A percentile compares a stretch with the other conserved stretches of the same genome.
phyloP scores from a whole-genome alignment of 495 filamentous ascomycete species.

The Endocarpon pusillum region DNA sequence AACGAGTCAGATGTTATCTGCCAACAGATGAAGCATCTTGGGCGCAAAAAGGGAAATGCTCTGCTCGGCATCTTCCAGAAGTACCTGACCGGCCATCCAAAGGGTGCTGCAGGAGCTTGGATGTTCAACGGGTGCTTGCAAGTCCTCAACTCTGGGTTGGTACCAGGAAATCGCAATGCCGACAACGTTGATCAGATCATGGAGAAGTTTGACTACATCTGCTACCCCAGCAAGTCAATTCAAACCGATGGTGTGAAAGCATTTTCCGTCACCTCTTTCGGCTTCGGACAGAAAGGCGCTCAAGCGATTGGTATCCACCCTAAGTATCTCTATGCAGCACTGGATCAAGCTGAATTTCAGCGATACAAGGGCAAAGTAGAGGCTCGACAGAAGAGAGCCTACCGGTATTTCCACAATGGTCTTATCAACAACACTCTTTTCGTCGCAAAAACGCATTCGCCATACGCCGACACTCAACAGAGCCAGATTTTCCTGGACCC shows the following conservation, averaged over 20 bases:
- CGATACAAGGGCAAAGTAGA: constrained; percentile 76
- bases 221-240: constrained; percentile 86
- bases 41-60: constrained; percentile 88
- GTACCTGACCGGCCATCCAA: constrained; percentile 95
- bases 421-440: constrained; percentile 95
- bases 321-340: constrained; percentile 86
- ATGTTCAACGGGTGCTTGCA: constrained; percentile 98
- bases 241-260: constrained; percentile 97
- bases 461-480: constrained; percentile 79
- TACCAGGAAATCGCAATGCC: constrained; percentile 93
- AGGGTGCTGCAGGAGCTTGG: constrained; percentile 97
- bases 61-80: constrained; percentile 98
- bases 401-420: constrained; percentile 94
- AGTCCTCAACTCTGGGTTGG: constrained; percentile 79
- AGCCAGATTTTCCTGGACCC: constrained; percentile 84
- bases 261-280: constrained; percentile 96
- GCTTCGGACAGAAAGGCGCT: constrained; percentile 97
- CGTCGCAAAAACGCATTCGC: constrained; percentile 78
- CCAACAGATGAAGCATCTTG: constrained; percentile 89
- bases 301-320: constrained; percentile 95
- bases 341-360: constrained; percentile 68
- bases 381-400: constrained; percentile 90
- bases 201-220: constrained; percentile 94
- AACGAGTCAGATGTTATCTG: constrained; percentile 97
- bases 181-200: constrained; percentile 94